Evolutionary conservation across 208 protist species (phyloP).

Genomic region (Acanthamoeba triangularis): DNA sequence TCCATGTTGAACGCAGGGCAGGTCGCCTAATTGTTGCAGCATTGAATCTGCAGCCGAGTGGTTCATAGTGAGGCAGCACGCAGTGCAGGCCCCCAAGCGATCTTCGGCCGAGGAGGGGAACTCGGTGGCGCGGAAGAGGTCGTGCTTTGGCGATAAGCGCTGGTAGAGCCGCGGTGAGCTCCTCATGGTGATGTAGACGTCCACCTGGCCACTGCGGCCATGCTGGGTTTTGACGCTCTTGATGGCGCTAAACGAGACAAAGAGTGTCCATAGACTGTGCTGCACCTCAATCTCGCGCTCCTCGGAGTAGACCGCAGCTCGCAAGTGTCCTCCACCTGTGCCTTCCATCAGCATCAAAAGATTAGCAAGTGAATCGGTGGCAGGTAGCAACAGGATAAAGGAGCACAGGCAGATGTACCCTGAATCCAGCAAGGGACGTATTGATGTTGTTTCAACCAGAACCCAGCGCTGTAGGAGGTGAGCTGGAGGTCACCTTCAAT

Average conservation of each 20-base stretch:
- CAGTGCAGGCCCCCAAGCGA: neutral
- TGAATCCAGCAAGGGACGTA: neutral
- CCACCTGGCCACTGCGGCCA: neutral
- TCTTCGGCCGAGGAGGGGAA: neutral
- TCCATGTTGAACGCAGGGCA: neutral
- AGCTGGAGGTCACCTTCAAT: neutral
- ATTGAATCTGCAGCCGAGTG: neutral
- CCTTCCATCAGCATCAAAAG: neutral
- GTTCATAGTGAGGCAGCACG: neutral
- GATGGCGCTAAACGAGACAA: neutral
- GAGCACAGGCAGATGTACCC: neutral
- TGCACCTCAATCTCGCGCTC: neutral
- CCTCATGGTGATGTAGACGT: neutral
- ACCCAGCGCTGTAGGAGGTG: neutral
- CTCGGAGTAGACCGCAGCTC: neutral
- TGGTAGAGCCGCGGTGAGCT: neutral
- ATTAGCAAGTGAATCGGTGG: neutral
- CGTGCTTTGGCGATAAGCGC: neutral
- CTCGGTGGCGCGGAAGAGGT: neutral
- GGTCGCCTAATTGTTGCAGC: neutral
- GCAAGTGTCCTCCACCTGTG: neutral
- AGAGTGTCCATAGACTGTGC: neutral
- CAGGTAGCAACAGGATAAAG: neutral
- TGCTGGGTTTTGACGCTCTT: neutral
- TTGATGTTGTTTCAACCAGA: neutral